phyloP scores from a whole-genome alignment of 306 rosid genomes.

The Malus sieversii region DNA sequence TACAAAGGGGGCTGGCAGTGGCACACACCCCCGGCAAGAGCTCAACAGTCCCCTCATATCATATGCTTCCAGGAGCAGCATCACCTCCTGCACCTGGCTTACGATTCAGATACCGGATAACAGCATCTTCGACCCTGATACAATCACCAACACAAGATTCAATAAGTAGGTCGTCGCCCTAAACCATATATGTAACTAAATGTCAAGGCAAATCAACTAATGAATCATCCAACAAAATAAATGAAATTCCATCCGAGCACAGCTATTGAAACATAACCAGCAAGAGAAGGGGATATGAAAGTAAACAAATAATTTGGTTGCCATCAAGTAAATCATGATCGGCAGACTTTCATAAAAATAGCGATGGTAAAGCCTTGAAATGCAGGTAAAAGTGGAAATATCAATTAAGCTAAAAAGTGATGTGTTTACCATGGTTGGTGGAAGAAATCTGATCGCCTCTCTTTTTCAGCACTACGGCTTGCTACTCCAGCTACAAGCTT shows the following conservation, averaged over 20 bases:
- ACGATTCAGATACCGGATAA: conserved; percentile 88
- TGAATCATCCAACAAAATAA: background rate
- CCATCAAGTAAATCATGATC: background rate
- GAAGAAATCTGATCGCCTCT: conserved; percentile 86
- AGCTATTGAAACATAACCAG: background rate
- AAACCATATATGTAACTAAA: background rate
- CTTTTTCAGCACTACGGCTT: conserved; percentile 81
- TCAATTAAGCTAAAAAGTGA: background rate
- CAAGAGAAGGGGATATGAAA: too few species aligned
- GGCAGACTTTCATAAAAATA: background rate
- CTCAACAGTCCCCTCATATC: conserved; percentile 27
- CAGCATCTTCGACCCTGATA: conserved; percentile 98
- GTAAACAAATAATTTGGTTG: background rate
- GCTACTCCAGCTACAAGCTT: conserved; percentile 87
- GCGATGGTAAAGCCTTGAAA: background rate
- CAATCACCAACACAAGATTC: background rate
- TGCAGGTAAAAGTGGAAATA: background rate
- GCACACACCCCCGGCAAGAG: conserved; percentile 8
- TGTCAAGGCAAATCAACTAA: background rate
- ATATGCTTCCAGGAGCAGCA: conserved; percentile 81
- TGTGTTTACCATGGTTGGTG: conserved; percentile 82
- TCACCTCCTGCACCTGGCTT: conserved; percentile 76
- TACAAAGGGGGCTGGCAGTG: background rate
- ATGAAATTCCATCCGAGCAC: background rate
- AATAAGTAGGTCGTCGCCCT: background rate